Evolutionary conservation across 805 yeast genomes (phyloP).

Genomic region (Candida ascalaphidarum): DNA sequence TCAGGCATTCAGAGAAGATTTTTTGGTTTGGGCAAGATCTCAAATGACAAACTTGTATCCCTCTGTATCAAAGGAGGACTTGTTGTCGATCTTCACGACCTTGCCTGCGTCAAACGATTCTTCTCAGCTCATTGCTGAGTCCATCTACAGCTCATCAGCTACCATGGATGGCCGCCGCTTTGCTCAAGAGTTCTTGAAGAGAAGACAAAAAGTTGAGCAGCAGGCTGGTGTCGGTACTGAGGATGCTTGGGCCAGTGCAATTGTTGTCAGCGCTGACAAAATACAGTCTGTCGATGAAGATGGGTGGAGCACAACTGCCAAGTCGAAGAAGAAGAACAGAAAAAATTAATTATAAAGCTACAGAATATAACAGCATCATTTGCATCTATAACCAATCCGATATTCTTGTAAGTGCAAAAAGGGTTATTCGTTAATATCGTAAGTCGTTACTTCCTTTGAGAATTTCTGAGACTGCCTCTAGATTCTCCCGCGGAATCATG

Average conservation of each 20-base stretch:
- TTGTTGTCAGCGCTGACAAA: slow-evolving; percentile 35
- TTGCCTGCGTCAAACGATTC: slow-evolving; percentile 69
- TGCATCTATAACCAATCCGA: too few relatives aligned
- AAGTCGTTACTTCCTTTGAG: too few relatives aligned
- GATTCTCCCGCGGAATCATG: slow-evolving; percentile 46
- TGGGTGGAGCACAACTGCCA: slow-evolving; percentile 37
- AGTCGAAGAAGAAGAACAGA: slow-evolving; percentile 31
- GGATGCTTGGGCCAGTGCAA: slow-evolving; percentile 68
- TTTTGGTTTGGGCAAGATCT: slow-evolving; percentile 63
- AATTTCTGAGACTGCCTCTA: slow-evolving; percentile 15
- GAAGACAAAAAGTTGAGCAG: slow-evolving; percentile 66
- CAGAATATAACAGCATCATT: too few relatives aligned
- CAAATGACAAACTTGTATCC: slow-evolving; percentile 61
- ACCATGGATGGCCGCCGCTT: slow-evolving; percentile 93
- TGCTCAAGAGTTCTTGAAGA: slow-evolving; percentile 81
- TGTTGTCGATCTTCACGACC: slow-evolving; percentile 70
- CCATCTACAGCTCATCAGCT: slow-evolving; percentile 79
- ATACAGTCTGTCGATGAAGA: slow-evolving; percentile 32
- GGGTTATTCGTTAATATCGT: too few relatives aligned
- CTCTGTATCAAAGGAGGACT: slow-evolving; percentile 70
- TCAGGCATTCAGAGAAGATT: slow-evolving; percentile 39
- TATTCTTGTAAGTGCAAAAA: too few relatives aligned
- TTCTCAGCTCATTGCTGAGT: slow-evolving; percentile 81
- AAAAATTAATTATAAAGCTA: slow-evolving; percentile 7
- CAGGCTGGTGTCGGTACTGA: slow-evolving; percentile 27